Base-by-base conservation (phyloP, 257 asterid species). In the Perilla frutescens region DNA sequence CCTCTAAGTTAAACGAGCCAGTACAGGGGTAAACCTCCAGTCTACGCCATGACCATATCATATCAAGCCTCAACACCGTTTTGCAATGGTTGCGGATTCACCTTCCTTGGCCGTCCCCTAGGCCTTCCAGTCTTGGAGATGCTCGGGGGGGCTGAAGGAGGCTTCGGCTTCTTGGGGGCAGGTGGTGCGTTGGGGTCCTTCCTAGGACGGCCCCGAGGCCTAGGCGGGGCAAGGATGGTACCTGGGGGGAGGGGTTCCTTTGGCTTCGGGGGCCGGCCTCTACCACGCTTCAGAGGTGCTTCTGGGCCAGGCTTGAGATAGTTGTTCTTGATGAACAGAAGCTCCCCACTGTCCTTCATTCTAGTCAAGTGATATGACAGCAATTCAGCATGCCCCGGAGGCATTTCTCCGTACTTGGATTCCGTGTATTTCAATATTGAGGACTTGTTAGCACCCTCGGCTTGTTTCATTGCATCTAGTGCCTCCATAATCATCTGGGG, bases 31-130 rank as follows among this genome's bases (percentile, higher is more conserved):
- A 20, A 20, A 53, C 76, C 68, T 47, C 47, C 58, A 69, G 13
- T 61, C 15, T 39, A 60, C 29, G n/a, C 65, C 70, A 67, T 73
- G 0, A 12, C 6, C 51, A 34, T 40, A 11, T 72, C 84, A 41
- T 69, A 76, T 77, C 75, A 81, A 2, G 70, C 86, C 81, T 84
- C 83, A 4, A 79, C 80, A 1, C 83, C 88, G 74, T 77, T 81
- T 59, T 75, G 86, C 43, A 87, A 77, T 26, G 88, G 77, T 78
- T 89, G 84, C 10, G 87, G 89, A 62, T 74, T 75, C 79, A 81
- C 91, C 85, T 89, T 89, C 73, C 88, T 87, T 3, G 97, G 97
- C 83, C 96, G 81, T 65, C 97, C 97, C 82, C 96, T 83, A 2
- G 97, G 97, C 91, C 86, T 75, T 8, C 83, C 83, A 5, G 83